Base-by-base conservation (phyloP, 2,329 filamentous ascomycete species). In the Xylariaceae sp. region DNA sequence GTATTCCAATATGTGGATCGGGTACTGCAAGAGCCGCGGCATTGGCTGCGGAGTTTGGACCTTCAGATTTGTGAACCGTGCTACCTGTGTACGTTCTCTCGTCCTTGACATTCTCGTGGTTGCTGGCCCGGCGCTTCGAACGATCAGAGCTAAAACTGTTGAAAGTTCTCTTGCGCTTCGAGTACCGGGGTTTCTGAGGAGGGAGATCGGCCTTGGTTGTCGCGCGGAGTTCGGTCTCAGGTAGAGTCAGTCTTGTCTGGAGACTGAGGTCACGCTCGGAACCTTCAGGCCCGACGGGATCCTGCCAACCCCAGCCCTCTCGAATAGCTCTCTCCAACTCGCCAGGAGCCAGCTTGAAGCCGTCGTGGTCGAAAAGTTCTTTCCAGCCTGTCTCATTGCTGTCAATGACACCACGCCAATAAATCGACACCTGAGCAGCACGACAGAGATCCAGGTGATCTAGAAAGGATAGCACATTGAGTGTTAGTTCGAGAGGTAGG, bases 221-320 rank as follows among this genome's bases (percentile, higher is more conserved):
- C 36, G 69, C 68, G 17, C 73, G 68, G 16, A 77, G 65, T 44
- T 82, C 76, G 3, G 70, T 67, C 51, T 82, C 79, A 5, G 73
- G 72, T 4, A 73, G 75, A 4, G 73, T 75, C 42, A 80, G 65
- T 40, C 68, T 73, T 50, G 63, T 75, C 36, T 74, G 71, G 51
- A 74, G 67, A 64, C 87, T 88, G 39, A 96, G 67, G 62, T 98
- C 91, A 47, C 80, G 77, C 65, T 98, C 93, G 44, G 78, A 88
- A 20, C 86, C 88, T 42, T 87, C 79, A 4, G 76, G 67, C 0
- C 86, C 86, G 44, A 82, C 79, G 1, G 91, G 88, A 61, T 92
- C 88, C 64, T 98, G 93, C 90, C 93, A 98, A 12, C 91, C 93
- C 93, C 93, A 98, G 12, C 93, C 93, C 70, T 97, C 88, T 34